Evolutionary conservation across 23 red algal genomes (phyloP), one percentile per base, ranked within the genome.

Genomic region (Gracilaria domingensis): DNA sequence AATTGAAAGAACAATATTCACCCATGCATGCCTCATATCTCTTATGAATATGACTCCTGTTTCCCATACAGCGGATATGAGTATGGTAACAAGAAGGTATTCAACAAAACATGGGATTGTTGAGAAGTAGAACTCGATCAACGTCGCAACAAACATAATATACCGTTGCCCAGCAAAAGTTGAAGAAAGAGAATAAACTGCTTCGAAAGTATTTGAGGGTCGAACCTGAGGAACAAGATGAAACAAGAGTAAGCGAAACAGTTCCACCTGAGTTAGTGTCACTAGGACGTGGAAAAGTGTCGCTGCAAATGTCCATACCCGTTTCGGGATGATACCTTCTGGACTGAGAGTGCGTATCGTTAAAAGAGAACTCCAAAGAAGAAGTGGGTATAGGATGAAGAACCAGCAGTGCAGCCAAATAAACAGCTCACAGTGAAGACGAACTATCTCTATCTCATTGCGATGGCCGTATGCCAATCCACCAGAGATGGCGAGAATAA

Each of bases 381-480:
- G 35, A 24, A 87, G 25, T 34, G 84, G 84, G 35, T 75, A 58
- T 12, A 87, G 17, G 56, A 87, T 13, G 40, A 87, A 51, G 67
- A 55, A 75, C 50, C 66, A 53, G 44, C 12, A 66, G 21, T 87
- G 84, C 23, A 74, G 34, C 84, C 84, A 87, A 23, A 75, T 48
- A 59, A 87, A 87, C 67, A 87, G 34, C 48, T 87, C 67, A 33
- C 29, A 58, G 13, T 56, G 67, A 48, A 87, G 66, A 35, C 3
- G 16, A 17, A 24, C 36, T 17, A 87, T 12, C 12, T 51, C 42
- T 17, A 75, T 37, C 35, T 66, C 13, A n/a, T 61, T 20, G 24
- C 84, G 84, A 44, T 75, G 64, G 13, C 62, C 65, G 50, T 38
- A 74, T 23, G 30, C 50, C 21, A 76, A 11, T 55, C 84, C 84